phyloP scores from a whole-genome alignment of 495 filamentous ascomycete species.

The Trichoderma asperelloides region DNA sequence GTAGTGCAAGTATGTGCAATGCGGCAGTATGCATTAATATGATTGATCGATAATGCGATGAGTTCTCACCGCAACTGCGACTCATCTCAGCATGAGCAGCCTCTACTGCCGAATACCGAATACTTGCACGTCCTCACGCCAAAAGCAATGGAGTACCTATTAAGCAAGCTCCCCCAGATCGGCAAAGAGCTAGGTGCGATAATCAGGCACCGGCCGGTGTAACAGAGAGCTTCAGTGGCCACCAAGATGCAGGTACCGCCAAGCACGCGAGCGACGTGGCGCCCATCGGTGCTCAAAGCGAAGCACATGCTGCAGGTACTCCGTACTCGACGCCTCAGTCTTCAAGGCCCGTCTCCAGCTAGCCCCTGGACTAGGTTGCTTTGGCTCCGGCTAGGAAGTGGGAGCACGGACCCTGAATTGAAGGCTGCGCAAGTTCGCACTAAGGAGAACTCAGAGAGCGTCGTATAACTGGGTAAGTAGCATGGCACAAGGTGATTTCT shows the following conservation, averaged over 20 bases:
- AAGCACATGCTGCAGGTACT: background rate
- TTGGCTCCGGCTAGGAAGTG: background rate
- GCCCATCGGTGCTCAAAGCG: background rate
- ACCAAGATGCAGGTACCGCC: background rate
- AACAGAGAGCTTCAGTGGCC: background rate
- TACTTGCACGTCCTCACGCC: no score
- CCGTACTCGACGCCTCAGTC: background rate
- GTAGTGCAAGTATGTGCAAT: background rate
- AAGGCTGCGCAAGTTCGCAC: background rate
- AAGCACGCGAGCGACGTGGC: background rate
- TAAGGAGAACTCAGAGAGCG: background rate
- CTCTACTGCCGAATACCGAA: no score
- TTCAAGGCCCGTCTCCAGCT: background rate
- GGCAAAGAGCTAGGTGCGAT: background rate
- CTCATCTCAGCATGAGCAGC: background rate
- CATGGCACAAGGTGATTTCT: background rate
- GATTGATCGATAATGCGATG: background rate
- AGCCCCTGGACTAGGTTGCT: slow-evolving; percentile 3
- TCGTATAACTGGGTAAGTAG: background rate
- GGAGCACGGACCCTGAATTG: background rate
- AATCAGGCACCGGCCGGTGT: background rate
- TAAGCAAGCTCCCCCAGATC: background rate
- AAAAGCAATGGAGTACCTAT: no score
- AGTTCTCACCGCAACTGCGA: background rate
- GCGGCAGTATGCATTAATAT: background rate